Evolutionary conservation across 192 early-diverging fungal genomes (phyloP), one percentile per base, ranked within the genome.

Genomic region (Backusella luteola): DNA sequence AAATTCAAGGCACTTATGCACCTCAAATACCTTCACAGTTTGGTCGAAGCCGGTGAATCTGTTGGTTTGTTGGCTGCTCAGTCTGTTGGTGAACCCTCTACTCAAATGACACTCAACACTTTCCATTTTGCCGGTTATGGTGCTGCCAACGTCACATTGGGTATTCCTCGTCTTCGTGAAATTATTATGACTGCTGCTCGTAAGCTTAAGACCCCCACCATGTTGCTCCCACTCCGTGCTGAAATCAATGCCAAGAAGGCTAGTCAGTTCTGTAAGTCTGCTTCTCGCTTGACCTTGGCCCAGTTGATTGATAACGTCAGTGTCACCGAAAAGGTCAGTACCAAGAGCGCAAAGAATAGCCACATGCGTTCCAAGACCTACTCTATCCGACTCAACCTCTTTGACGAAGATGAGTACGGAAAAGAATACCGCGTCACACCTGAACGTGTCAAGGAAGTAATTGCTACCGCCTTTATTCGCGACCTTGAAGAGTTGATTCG

Each of bases 71-170:
- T 99, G 70, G 98, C 98, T 21, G 97, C 97, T 19, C 97, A 99
- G 83, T 92, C 91, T 80, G 93, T 99, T 73, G 98, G 98, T 63
- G 98, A 99, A 86, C 98, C 98, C 53, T 98, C 97, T 53, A 99
- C 98, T 17, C 98, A 99, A 81, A 99, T 99, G 98, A 99, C 98
- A 46, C 89, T 99, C 39, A 99, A 99, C 87, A 99, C 98, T 69
- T 99, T 99, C 94, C 98, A 99, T 88, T 95, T 98, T 86, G 95
- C 95, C 53, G 95, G 95, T 38, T 95, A 93, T 74, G 97, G 96
- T 84, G 96, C 96, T 75, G 96, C 95, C 81, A 99, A 99, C 90
- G 98, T 99, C 32, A 99, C 98, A 3, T 90, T 99, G 46, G 98
- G 98, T 91, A 99, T 99, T 74, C 98, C 98, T 46, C 97, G 98